phyloP scores from a whole-genome alignment of 208 protist genomes.

The Phytomonas sp. region DNA sequence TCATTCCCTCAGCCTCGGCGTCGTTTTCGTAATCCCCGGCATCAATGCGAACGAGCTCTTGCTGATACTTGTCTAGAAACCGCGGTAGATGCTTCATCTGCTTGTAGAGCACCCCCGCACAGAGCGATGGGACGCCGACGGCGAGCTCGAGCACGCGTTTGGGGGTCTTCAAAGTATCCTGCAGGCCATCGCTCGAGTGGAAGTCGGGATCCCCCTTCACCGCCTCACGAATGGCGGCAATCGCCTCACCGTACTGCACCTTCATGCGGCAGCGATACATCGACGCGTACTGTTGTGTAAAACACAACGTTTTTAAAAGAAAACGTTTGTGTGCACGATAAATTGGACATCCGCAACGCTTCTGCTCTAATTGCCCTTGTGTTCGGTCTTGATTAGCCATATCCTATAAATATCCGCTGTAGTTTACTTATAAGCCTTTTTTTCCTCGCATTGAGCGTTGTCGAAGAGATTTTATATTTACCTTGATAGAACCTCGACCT shows the following conservation, averaged over 20 bases:
- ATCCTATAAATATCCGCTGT: constrained; percentile 1
- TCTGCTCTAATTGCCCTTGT: constrained; percentile 10
- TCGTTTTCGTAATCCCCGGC: constrained; percentile 70
- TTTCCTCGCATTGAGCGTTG: constrained; percentile 9
- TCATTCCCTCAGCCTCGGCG: constrained; percentile 14
- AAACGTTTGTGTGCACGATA: constrained; percentile 72
- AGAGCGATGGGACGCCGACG: constrained; percentile 43
- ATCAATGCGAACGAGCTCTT: constrained; percentile 77
- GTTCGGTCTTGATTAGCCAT: constrained; percentile 5
- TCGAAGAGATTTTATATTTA: background rate
- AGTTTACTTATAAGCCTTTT: background rate
- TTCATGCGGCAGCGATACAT: constrained; percentile 76
- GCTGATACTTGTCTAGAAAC: constrained; percentile 84
- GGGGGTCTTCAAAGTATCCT: background rate
- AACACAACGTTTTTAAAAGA: constrained; percentile 59
- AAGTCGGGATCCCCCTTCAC: background rate
- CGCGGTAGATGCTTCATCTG: constrained; percentile 79
- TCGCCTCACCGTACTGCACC: constrained; percentile 28
- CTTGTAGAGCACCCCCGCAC: constrained; percentile 84
- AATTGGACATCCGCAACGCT: constrained; percentile 50
- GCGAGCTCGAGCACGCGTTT: constrained; percentile 59
- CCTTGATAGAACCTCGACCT: background rate
- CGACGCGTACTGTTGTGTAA: constrained; percentile 76
- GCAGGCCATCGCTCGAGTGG: background rate
- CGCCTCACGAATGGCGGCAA: constrained; percentile 24